Evolutionary conservation across 768 basidiomycete genomes (phyloP), one percentile per base, ranked within the genome.

Genomic region (Rickenella mellea): DNA sequence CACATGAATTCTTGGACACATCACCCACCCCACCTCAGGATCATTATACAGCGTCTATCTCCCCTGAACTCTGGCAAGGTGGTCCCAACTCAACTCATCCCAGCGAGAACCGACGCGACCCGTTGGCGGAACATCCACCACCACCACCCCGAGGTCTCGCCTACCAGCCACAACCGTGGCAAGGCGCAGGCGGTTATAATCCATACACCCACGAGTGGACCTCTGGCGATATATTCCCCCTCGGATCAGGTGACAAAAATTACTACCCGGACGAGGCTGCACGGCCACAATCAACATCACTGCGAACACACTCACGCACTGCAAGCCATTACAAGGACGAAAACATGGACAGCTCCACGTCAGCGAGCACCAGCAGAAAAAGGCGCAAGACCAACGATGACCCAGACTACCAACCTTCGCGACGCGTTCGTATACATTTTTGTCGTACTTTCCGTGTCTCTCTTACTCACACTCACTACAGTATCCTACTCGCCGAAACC

Each of bases 371-470:
- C 7, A 22, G 33, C 11, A 17, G 33, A 27, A 71, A 66, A 59
- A 80, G 77, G 64, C 68, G 75, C 41, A 70, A 73, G 47, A 69
- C 53, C 15, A 54, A 72, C 36, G 70, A 73, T 37, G 80, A 83
- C 51, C 62, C 67, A 4, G 76, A 78, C 51, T 75, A 78, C 54
- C 66, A 68, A 20, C 68, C 75, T 48, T 52, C 69, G 48, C 66
- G 69, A 64, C 78, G 80, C 53, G 81, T 83, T 64, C 57, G 80
- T 70, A 11, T 24, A 27, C 14, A 7, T 15, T 44, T 43, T 31
- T 32, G 45, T 41, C 25, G 26, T 10, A 28, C 22, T 39, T 20
- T 33, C 36, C 47, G 25, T 38, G 41, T 9, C 47, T 24, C 31
- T 32, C 33, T 40, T 41, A 21, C 29, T 17, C 24, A 46, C 29